phyloP scores from a whole-genome alignment of 2,329 filamentous ascomycete genomes.

The Verticillium dahliae region DNA sequence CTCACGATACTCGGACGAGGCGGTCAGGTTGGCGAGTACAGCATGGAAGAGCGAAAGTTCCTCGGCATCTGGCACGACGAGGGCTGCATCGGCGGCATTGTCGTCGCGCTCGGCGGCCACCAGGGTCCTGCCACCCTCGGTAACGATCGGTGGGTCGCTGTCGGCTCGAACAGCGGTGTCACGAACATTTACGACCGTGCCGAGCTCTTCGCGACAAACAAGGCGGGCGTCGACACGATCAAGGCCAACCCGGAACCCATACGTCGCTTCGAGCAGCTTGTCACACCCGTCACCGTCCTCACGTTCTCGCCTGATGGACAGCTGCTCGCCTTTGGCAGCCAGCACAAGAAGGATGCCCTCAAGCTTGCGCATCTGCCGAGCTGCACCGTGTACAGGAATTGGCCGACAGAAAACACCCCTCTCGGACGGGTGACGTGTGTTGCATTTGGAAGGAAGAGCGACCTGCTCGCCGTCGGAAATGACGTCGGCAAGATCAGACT shows the following conservation, averaged over 20 bases:
- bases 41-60: constrained; percentile 60
- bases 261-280: constrained; percentile 75
- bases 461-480: constrained; percentile 78
- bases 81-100: constrained; percentile 79
- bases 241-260: constrained; percentile 65
- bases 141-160: constrained; percentile 79
- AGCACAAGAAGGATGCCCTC: constrained; percentile 82
- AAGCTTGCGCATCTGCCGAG: constrained; percentile 82
- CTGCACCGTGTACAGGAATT: constrained; percentile 93
- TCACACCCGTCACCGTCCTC: constrained; percentile 74
- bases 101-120: constrained; percentile 69
- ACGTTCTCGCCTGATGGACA: constrained; percentile 86
- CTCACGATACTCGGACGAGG: constrained; percentile 78
- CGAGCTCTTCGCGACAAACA: constrained; percentile 39
- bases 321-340: constrained; percentile 77
- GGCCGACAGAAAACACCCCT: constrained; percentile 87
- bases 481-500: constrained; percentile 81
- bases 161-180: constrained; percentile 81
- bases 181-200: constrained; percentile 89
- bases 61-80: constrained; percentile 84
- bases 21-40: constrained; percentile 88
- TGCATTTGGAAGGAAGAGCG: constrained; percentile 58
- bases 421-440: constrained; percentile 75
- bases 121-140: constrained; percentile 58
- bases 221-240: constrained; percentile 35